These are phyloP conservation scores for Leishmania turanica DNA, from an alignment of 208 protist species.

Conservation along the genomic window DNA sequence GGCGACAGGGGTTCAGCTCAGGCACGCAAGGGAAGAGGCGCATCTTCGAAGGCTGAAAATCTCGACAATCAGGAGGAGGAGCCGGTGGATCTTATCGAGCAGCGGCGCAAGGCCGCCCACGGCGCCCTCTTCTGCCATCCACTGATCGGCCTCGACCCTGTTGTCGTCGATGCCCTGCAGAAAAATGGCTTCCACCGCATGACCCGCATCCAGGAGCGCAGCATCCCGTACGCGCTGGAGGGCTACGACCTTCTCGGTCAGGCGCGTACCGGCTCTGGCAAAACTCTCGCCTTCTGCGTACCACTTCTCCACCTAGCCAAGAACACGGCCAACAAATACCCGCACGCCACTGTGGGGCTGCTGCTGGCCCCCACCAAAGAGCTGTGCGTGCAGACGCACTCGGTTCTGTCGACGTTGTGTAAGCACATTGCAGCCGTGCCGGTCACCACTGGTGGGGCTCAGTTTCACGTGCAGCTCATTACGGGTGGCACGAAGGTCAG, in stretches of 20 bases:
- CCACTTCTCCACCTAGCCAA: constrained; percentile 93
- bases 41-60: background rate
- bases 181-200: constrained; percentile 78
- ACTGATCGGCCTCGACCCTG: constrained; percentile 63
- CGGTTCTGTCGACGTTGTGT: constrained; percentile 84
- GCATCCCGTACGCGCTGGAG: constrained; percentile 92
- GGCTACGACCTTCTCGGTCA: constrained; percentile 92
- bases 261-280: constrained; percentile 94
- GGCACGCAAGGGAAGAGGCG: background rate
- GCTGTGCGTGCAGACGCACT: constrained; percentile 92
- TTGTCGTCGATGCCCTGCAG: constrained; percentile 57
- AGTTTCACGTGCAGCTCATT: constrained; percentile 85
- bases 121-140: constrained; percentile 78
- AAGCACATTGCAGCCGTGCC: constrained; percentile 52
- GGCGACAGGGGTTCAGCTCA: background rate
- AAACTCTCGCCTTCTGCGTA: constrained; percentile 94
- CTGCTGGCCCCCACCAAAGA: constrained; percentile 93
- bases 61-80: constrained; percentile 4
- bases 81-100: constrained; percentile 27
- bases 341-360: constrained; percentile 66
- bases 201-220: constrained; percentile 95
- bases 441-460: constrained; percentile 7
- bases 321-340: constrained; percentile 45
- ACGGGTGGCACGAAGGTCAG: constrained; percentile 88
- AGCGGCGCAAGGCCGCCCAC: constrained; percentile 29